These are phyloP conservation scores for Monosporascus sp. DNA, from an alignment of 2,329 filamentous ascomycete species.

Conservation along the genomic window DNA sequence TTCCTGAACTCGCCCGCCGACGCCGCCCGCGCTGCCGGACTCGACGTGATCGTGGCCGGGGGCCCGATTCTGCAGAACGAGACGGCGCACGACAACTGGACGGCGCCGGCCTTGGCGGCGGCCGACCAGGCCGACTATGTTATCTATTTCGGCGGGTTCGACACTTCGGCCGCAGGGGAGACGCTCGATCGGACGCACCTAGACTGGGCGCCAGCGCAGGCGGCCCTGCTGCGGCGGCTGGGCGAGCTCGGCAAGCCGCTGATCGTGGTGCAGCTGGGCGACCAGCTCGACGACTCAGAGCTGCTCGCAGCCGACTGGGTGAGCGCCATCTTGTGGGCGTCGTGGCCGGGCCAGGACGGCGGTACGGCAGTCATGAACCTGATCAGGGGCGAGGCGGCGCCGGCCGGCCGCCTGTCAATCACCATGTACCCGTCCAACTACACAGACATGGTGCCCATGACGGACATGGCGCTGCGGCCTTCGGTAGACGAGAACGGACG, in stretches of 20 bases:
- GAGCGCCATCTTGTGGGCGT: constrained; percentile 49
- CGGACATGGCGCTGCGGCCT: constrained; percentile 47
- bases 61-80: too few relatives aligned
- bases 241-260: constrained; percentile 41
- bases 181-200: constrained; percentile 47
- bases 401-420: constrained; percentile 48
- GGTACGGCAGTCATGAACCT: constrained; percentile 51
- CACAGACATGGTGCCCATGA: constrained; percentile 44
- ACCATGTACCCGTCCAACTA: constrained; percentile 53
- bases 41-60: too few relatives aligned
- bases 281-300: constrained; percentile 44
- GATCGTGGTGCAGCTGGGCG: constrained; percentile 45
- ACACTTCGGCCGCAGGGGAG: constrained; percentile 19
- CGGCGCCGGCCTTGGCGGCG: too few relatives aligned
- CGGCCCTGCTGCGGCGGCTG: constrained; percentile 45
- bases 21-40: too few relatives aligned
- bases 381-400: constrained; percentile 42
- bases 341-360: constrained; percentile 56
- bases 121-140: too few relatives aligned
- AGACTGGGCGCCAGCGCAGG: constrained; percentile 46
- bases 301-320: constrained; percentile 43
- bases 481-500: background rate
- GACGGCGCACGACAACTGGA: too few relatives aligned
- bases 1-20: too few relatives aligned
- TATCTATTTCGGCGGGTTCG: too few relatives aligned